Evolutionary conservation across 73 alveolate species (phyloP).

Genomic region (Paramecium primaurelia): DNA sequence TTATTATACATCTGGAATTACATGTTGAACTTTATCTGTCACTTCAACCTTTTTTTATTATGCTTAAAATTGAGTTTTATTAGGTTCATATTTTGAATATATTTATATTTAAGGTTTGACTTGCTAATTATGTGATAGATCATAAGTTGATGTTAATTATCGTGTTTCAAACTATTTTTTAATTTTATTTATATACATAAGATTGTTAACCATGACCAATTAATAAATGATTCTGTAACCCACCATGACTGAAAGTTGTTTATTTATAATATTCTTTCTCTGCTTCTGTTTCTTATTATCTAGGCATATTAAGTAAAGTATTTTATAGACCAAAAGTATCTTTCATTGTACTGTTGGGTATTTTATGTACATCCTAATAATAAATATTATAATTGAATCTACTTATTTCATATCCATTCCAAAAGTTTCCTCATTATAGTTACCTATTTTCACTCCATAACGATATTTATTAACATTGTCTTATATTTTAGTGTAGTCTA

Average conservation of each 20-base stretch:
- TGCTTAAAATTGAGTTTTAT: background rate
- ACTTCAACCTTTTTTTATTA: background rate
- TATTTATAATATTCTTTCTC: constrained; percentile 55
- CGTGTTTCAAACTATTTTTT: constrained; percentile 38
- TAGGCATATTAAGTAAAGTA: constrained; percentile 38
- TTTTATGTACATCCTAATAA: background rate
- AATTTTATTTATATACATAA: background rate
- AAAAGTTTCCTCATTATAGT: constrained; percentile 58
- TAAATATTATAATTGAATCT: background rate
- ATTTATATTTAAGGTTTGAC: constrained; percentile 54
- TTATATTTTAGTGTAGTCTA: constrained; percentile 43
- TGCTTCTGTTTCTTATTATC: background rate
- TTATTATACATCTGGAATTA: constrained; percentile 5
- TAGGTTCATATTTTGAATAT: constrained; percentile 56
- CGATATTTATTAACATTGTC: constrained; percentile 63
- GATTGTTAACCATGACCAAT: constrained; percentile 61
- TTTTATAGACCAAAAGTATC: constrained; percentile 50
- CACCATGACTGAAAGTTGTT: constrained; percentile 39
- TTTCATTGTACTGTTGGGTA: constrained; percentile 56
- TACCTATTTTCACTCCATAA: constrained; percentile 60
- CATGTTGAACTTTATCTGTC: constrained; percentile 24
- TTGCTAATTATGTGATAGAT: constrained; percentile 48
- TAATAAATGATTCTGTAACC: constrained; percentile 51
- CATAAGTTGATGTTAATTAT: constrained; percentile 53
- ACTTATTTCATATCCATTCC: constrained; percentile 57